A percentile compares a stretch with the other conserved stretches of the same genome.
Evolutionary conservation across 2,329 filamentous ascomycete species (phyloP).

Genomic region (Metarhizium humberi): DNA sequence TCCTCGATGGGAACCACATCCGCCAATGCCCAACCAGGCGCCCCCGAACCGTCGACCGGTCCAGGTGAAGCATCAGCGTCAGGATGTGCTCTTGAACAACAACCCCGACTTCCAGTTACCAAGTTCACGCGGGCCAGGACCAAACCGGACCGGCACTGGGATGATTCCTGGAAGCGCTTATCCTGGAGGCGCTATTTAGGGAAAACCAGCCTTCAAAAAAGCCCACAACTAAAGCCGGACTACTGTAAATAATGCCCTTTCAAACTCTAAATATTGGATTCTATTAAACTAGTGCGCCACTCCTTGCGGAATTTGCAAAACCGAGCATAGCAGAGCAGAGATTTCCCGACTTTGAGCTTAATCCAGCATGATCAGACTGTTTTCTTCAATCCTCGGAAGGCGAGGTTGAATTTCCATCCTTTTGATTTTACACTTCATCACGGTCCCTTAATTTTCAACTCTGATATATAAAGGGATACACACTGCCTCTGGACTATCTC

Average conservation of each 20-base stretch:
- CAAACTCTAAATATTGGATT: not conserved
- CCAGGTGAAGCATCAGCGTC: conserved; percentile 51
- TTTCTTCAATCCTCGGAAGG: not conserved
- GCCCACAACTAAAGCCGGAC: not conserved
- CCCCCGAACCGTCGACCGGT: conserved; percentile 34
- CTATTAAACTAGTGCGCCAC: not conserved
- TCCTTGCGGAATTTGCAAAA: not conserved
- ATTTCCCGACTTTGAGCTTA: not conserved
- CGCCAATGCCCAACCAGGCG: conserved; percentile 31
- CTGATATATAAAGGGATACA: not conserved
- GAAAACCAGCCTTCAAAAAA: not conserved
- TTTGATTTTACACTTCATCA: not conserved
- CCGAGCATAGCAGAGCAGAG: conserved; percentile 1
- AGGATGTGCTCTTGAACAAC: conserved; percentile 71
- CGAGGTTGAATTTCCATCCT: not conserved
- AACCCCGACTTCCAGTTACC: conserved; percentile 84
- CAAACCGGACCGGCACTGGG: conserved; percentile 23
- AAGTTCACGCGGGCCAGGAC: conserved; percentile 22
- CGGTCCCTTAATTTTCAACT: not conserved
- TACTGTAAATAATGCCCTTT: not conserved
- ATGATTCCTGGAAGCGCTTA: conserved; percentile 47
- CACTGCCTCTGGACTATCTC: not conserved
- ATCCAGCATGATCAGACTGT: not conserved
- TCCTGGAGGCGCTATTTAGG: conserved; percentile 21
- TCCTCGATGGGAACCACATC: conserved; percentile 67